Base-by-base conservation (phyloP, 352 stramenopile genomes). In the Phytophthora palmivora region DNA sequence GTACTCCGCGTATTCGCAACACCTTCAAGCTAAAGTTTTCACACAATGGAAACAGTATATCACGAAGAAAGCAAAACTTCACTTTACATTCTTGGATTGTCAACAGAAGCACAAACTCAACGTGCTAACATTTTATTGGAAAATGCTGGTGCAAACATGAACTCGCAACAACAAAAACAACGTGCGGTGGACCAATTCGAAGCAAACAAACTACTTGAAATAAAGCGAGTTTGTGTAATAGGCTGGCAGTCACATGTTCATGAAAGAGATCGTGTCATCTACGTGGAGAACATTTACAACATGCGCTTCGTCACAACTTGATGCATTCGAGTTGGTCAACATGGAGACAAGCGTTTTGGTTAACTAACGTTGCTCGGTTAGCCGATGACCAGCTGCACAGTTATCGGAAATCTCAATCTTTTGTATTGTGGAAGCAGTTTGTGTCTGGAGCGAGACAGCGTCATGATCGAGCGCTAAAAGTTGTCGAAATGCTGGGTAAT, bases 391-490 rank as follows among this genome's bases (percentile, higher is more conserved):
- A 77, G 5, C 54, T 65, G 1, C 39, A 49, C 1, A 43, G 30
- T 1, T 62, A 49, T 24, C 42, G 47, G 6, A 71, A 58, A 22
- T 34, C 49, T 0, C 39, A 32, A 7, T 11, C 28, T 0, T 65
- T 77, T 34, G 48, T 53, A 9, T 12, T 60, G 19, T 83, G 74
- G 74, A 67, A 69, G 6, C 41, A 54, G 2, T 48, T 67, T 33
- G 39, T 56, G 11, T 1, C 34, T 4, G 9, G 4, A 12, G 43
- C 49, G 15, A 55, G 57, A 36, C 39, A 45, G 4, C 39, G 62
- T 21, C 58, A 43, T 14, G 37, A 39, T 0, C 46, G 49, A 47
- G 14, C 48, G 0, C 9, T 38, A 10, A 46, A 61, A 39, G 28
- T 47, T 5, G 47, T 55, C 1, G 21, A 58, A 58, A 52, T 50